These are phyloP conservation scores for Phoenix dactylifera DNA, from an alignment of 176 grass and related monocot genomes.

Conservation along the genomic window DNA sequence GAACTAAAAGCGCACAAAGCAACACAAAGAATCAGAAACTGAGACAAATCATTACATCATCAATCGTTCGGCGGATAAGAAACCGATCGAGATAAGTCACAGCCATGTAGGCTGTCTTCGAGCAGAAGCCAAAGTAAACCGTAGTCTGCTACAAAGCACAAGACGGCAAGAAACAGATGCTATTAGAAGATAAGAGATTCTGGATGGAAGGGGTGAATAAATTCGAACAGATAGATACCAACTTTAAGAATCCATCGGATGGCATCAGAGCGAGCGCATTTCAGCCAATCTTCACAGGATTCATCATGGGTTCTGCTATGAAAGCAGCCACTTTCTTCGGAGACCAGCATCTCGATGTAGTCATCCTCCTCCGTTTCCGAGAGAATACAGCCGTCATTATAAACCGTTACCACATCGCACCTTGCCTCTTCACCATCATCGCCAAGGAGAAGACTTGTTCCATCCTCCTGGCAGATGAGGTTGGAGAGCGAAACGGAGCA, in stretches of 20 bases:
- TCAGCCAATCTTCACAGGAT: slow-evolving; percentile 33
- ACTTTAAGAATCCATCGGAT: slow-evolving; percentile 71
- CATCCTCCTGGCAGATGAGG: slow-evolving; percentile 62
- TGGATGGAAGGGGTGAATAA: not conserved
- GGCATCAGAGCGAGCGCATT: slow-evolving; percentile 35
- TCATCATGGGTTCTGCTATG: not conserved
- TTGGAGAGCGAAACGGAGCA: slow-evolving; percentile 34
- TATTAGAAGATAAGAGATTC: slow-evolving; percentile 1
- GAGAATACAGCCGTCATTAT: not conserved
- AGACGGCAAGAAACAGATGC: too few species aligned
- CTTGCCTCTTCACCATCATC: slow-evolving; percentile 21
- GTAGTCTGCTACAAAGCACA: slow-evolving; percentile 30
- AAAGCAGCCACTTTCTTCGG: slow-evolving; percentile 34
- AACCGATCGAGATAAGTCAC: slow-evolving; percentile 87
- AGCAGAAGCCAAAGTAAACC: slow-evolving; percentile 34
- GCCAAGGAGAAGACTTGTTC: slow-evolving; percentile 8
- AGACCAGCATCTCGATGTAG: slow-evolving; percentile 54
- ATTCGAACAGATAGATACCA: not conserved
- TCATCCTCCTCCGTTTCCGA: slow-evolving; percentile 44
- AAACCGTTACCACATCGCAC: not conserved
- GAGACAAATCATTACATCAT: slow-evolving; percentile 28
- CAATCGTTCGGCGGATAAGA: slow-evolving; percentile 34
- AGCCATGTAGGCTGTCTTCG: slow-evolving; percentile 68
- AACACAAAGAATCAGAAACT: not conserved
- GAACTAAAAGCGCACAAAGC: slow-evolving; percentile 1